These are phyloP conservation scores for Miamiensis avidus DNA, from an alignment of 169 alveolate genomes.

Conservation along the genomic window DNA sequence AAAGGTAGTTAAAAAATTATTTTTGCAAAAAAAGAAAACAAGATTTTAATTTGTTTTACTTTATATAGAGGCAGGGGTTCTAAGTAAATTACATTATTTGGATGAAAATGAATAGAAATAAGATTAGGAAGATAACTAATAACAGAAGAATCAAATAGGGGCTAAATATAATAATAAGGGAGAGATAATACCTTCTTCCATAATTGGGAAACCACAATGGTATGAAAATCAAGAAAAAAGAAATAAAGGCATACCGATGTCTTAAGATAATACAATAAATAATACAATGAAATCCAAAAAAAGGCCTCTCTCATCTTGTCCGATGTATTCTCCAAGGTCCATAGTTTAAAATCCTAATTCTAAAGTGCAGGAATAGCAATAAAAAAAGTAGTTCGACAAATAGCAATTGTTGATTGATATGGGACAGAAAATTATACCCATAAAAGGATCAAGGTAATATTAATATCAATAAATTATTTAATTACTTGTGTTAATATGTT, in stretches of 20 bases:
- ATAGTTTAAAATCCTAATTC: too few species aligned
- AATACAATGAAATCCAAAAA: background rate
- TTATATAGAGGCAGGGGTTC: background rate
- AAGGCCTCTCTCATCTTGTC: background rate
- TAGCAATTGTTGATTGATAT: background rate
- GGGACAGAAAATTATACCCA: background rate
- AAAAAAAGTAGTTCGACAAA: background rate
- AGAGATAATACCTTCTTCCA: background rate
- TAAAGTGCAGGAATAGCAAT: background rate
- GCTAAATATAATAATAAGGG: background rate
- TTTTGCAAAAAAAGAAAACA: background rate
- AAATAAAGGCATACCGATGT: background rate
- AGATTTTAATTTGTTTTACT: too few species aligned
- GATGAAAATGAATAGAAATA: too few species aligned
- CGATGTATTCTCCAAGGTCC: background rate
- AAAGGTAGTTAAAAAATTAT: background rate
- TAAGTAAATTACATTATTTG: too few species aligned
- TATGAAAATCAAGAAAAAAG: background rate
- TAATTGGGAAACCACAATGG: background rate
- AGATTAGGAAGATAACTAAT: too few species aligned
- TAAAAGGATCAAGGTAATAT: background rate
- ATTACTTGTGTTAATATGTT: too few species aligned
- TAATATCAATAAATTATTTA: too few species aligned
- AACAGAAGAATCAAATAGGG: background rate
- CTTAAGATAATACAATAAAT: background rate